Percentiles rank a stretch among this genome's conserved stretches.
These are phyloP conservation scores for Paraphaeosphaeria minitans DNA, from an alignment of 2,329 filamentous ascomycete species.

Conservation along the genomic window DNA sequence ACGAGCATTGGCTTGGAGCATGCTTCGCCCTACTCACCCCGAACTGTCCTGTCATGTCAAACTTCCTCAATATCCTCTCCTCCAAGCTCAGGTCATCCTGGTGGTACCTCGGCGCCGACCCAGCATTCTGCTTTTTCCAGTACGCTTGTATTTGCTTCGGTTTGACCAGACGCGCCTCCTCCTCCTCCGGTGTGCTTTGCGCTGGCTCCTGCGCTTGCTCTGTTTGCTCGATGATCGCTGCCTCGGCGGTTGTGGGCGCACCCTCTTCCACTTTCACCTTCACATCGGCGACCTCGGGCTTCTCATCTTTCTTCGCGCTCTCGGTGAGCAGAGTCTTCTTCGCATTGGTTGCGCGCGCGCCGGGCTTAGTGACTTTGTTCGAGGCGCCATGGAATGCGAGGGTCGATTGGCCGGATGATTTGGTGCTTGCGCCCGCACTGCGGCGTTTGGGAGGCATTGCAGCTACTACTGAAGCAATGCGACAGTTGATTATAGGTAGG, in stretches of 20 bases:
- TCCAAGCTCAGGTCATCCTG: conserved; percentile 72
- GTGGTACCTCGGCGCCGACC: conserved; percentile 74
- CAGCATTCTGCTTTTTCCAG: conserved; percentile 74
- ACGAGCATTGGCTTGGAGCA: neutral
- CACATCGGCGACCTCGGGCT: conserved; percentile 26
- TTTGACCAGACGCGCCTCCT: conserved; percentile 67
- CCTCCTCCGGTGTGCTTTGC: conserved; percentile 50
- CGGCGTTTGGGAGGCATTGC: conserved; percentile 54
- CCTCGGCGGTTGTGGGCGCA: conserved; percentile 47
- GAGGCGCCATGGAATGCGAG: conserved; percentile 65
- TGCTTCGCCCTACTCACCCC: conserved; percentile 66
- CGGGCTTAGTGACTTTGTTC: conserved; percentile 64
- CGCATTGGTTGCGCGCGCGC: conserved; percentile 40
- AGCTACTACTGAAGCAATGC: conserved; percentile 10
- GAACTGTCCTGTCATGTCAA: conserved; percentile 89
- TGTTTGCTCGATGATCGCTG: conserved; percentile 47
- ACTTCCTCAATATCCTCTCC: conserved; percentile 89
- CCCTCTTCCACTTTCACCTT: conserved; percentile 16
- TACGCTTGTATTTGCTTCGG: conserved; percentile 75
- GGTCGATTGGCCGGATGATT: conserved; percentile 61
- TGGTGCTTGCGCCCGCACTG: conserved; percentile 49
- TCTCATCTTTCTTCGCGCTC: conserved; percentile 34
- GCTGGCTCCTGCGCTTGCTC: conserved; percentile 36
- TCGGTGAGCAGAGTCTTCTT: conserved; percentile 49
- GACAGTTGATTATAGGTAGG: neutral